Base-by-base conservation (phyloP, 495 filamentous ascomycete genomes). In the Massariosphaeria phaeospora region DNA sequence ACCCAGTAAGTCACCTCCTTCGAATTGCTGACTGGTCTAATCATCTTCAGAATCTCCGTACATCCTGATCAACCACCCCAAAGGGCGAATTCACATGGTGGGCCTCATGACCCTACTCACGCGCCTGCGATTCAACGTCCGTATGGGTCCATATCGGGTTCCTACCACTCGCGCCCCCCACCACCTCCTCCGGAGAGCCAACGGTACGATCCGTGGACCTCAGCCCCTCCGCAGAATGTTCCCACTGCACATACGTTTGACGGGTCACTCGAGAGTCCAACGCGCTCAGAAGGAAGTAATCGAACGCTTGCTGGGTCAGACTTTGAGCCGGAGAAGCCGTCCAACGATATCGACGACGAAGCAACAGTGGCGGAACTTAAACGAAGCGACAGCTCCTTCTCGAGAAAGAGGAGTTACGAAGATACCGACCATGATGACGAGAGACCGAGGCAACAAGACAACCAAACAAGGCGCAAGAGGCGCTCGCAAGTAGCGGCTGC, bases 241-340 rank as follows among this genome's bases (percentile, higher is more conserved):
- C 15, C 30, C 1, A 59, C 43, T 30, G 51, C 46, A 2, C 40
- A 64, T 24, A 25, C 40, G 29, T 48, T 58, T 23, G 55, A 61
- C 35, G 53, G 48, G 25, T 23, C 45, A 9, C 44, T 43, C 10
- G 47, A 47, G 25, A 62, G 62, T 29, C 59, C 56, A 49, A 63
- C 59, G 21, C 44, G 44, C 23, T 70, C 66, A 34, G 58, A 67
- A 26, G 51, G 31, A 9, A 70, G 69, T 45, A 58, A 64, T 30
- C 59, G 57, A 39, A 68, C 65, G 15, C 39, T 58, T 1, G 57
- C 59, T 25, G 69, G 67, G 6, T 69, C 69, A 0, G 67, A 70
- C 39, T 68, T 69, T 34, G 52, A 61, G 5, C 20, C 35, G 3
- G 62, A 65, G 18, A 35, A 17, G 6, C 23, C 51, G 12, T 25